Base-by-base conservation (phyloP, 345 rosid genomes). In the Acer negundo region DNA sequence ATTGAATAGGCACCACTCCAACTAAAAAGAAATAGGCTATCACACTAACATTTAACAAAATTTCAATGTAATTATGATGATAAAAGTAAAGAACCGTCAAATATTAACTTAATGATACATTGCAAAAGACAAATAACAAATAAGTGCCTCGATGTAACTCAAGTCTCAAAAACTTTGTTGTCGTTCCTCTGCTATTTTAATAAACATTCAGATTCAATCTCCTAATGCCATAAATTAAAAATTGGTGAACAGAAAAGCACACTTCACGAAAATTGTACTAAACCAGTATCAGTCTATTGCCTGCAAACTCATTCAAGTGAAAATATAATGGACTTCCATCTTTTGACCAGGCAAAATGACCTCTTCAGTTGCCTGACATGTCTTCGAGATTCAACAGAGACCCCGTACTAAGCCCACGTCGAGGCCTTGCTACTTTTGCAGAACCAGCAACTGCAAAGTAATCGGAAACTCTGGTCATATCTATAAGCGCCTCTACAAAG, bases 191-290 rank as follows among this genome's bases (percentile, higher is more conserved):
- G 67, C 40, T 38, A 22, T 17, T 26, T 28, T 1, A 63, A 74
- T 1, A 3, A 31, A 75, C 72, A 49, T 55, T 20, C 62, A 74
- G 62, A 64, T 64, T 64, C 70, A 49, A 70, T 22, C 35, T 11
- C 38, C 71, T 55, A 53, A 51, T 53, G 11, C 40, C 71, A 59
- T 44, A 77, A 59, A 73, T n/a, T 70, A 80, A 80, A 74, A 80
- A 72, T 62, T 67, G 73, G 58, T 67, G 65, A 26, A 76, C 22
- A n/a, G 49, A 6, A 42, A 65, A 42, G 74, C 80, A 73, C 10
- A 66, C 46, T 16, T 42, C 9, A 63, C 22, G 12, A 16, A 70
- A 35, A 62, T 38, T 69, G 40, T 7, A 64, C 58, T 64, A 46
- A 63, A 38, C 35, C 64, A 47, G 51, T 67, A 77, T 47, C 56